phyloP scores from a whole-genome alignment of 176 grass and related monocot genomes.

The Elymus sibiricus region DNA sequence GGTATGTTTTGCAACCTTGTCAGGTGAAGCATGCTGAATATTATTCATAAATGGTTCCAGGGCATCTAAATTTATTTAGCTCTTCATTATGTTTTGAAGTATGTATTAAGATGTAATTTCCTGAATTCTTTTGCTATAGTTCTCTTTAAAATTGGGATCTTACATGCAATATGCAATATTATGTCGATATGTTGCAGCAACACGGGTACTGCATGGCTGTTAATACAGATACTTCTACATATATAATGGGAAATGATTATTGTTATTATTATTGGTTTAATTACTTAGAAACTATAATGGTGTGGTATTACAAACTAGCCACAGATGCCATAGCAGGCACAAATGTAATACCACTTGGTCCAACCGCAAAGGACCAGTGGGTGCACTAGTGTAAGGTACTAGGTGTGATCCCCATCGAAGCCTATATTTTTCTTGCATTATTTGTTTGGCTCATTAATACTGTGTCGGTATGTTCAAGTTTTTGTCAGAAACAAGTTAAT shows the following conservation, averaged over 20 bases:
- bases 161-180: neutral
- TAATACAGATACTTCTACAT: neutral
- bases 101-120: conserved; percentile 1
- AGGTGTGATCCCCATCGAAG: neutral
- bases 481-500: neutral
- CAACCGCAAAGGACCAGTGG: neutral
- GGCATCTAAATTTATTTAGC: neutral
- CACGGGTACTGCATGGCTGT: neutral
- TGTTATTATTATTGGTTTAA: neutral
- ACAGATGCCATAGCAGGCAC: neutral
- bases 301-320: neutral
- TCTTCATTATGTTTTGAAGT: neutral
- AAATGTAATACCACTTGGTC: conserved; percentile 6
- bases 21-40: neutral
- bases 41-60: neutral
- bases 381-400: neutral
- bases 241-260: neutral
- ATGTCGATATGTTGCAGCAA: neutral
- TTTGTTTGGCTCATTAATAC: neutral
- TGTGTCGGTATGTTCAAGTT: neutral
- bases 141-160: neutral
- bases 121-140: neutral
- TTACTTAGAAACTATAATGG: neutral
- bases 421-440: neutral
- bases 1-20: conserved; percentile 1